phyloP scores from a whole-genome alignment of 495 filamentous ascomycete species.

The Amniculicola lignicola region DNA sequence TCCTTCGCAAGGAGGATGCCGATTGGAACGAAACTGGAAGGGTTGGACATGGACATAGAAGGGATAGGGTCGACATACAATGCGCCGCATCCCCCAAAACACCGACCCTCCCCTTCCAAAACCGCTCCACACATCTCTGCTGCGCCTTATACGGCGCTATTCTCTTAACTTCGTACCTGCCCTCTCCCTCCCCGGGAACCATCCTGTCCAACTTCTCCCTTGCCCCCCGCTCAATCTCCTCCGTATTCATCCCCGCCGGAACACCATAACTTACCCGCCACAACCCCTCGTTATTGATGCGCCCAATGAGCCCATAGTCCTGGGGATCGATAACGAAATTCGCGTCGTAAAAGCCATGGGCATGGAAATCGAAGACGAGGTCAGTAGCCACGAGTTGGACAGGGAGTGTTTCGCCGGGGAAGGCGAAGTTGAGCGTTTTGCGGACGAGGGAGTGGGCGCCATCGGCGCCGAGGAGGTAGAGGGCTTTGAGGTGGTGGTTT shows the following conservation, averaged over 20 bases:
- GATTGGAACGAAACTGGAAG: not conserved
- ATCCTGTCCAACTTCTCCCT: conserved; percentile 9
- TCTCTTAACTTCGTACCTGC: conserved; percentile 10
- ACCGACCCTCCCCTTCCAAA: conserved; percentile 19
- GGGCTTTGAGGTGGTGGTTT: not conserved
- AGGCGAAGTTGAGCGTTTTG: not conserved
- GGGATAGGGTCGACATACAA: conserved; percentile 5
- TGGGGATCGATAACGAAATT: conserved; percentile 17
- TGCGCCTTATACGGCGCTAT: conserved; percentile 25
- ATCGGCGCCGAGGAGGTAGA: conserved; percentile 20
- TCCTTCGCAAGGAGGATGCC: not conserved
- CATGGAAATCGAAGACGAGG: conserved; percentile 10
- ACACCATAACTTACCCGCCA: conserved; percentile 24
- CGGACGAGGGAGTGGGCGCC: conserved; percentile 7
- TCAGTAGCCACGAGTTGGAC: conserved; percentile 21
- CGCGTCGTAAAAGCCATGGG: conserved; percentile 13
- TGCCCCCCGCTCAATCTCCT: conserved; percentile 3
- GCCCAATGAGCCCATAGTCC: conserved; percentile 17
- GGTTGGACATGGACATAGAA: not conserved
- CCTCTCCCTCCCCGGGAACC: conserved; percentile 14
- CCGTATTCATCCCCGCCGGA: not conserved
- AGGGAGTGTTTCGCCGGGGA: conserved; percentile 11
- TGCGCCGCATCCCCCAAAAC: conserved; percentile 23
- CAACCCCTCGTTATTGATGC: conserved; percentile 14
- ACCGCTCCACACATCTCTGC: conserved; percentile 15